Evolutionary conservation across 331 rosid genomes (phyloP), one percentile per base, ranked within the genome.

Genomic region (Saraca asoca): DNA sequence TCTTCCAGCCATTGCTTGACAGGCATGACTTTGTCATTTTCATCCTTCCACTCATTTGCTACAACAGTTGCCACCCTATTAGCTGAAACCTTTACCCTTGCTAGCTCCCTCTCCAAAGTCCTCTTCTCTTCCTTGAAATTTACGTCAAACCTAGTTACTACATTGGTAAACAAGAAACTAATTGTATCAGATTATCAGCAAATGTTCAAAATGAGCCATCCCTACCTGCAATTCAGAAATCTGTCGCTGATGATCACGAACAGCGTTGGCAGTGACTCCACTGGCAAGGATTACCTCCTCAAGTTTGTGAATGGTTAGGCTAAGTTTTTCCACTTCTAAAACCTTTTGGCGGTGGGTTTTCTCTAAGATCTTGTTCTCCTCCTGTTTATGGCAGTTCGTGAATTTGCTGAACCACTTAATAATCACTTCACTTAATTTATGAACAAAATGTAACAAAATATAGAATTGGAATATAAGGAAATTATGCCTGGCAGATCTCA

Each of bases 21-120:
- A 8, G 97, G 95, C 99, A 94, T 90, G 71, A 90, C 97, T 72
- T 75, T 86, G 71, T 88, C 92, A 64, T 74, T 86, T 75, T 90
- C 99, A 45, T 94, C 96, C 80, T 88, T 94, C 97, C 99, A 90
- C 85, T 88, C 99, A 72, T 86, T 94, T n/a, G 97, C 95, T 74
- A 77, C 84, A 70, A 74, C 86, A 29, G 86, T 83, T 18, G 99
- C 97, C 42, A 94, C 79, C 61, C 99, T 84, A 72, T 80, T 91
- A n/a, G 88, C 99, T 2, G 95, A 86, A 73, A 90, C 92, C 79
- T 83, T 90, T 19, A 78, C 76, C 69, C 97, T 86, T 64, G 95
- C 97, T 29, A 94, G 76, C 69, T 94, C 96, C 72, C 99, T 88
- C 82, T 90, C 99, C 70, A 87, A 71, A 71, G 96, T 86, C 72